Base-by-base conservation (phyloP, 768 basidiomycete species). In the Candolleomyces aberdarensis region DNA sequence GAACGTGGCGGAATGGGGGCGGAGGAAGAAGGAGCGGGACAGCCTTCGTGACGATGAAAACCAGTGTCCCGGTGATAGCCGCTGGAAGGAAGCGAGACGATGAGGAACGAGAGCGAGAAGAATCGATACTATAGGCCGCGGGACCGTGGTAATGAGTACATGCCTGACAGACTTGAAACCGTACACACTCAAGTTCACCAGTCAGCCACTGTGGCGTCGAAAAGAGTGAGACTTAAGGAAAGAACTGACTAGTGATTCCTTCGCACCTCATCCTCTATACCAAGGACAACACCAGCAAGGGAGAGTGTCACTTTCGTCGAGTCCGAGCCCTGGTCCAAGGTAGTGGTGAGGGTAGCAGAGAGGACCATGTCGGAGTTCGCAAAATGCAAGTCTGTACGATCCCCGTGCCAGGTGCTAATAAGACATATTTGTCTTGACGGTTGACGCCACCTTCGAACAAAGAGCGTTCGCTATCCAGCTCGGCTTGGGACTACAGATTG, bases 141-240 rank as follows among this genome's bases (percentile, higher is more conserved):
- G 75, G 69, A 75, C 76, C n/a, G n/a, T n/a, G 70, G 81, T 73
- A 65, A 91, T 78, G 62, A 84, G 83, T 75, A 93, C 92, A 85
- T 92, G 94, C 92, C 92, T 92, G 64, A 92, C 92, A 64, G 91
- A 89, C 76, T 92, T 93, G 73, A 94, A 82, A 47, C 92, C 91
- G 66, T 87, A 87, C 64, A 94, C 82, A 65, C 92, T 94, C 26
- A 26, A 11, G 56, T 75, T 46, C 36, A 66, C 8, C 36, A 53
- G 26, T 52, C 26, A 31, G 41, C 29, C 29, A 32, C 36, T 41
- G 54, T 40, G 36, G 64, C 15, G 61, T 15, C 58, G 19, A 39
- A 15, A 11, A 55, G 31, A 14, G 26, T 26, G 26, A 26, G 26
- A 26, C 26, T 3, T 44, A 58, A 39, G 52, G 15, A 17, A 40